Conservation (phyloP, 192 early-diverging fungal genomes). For the Backusella sp. region DNA sequence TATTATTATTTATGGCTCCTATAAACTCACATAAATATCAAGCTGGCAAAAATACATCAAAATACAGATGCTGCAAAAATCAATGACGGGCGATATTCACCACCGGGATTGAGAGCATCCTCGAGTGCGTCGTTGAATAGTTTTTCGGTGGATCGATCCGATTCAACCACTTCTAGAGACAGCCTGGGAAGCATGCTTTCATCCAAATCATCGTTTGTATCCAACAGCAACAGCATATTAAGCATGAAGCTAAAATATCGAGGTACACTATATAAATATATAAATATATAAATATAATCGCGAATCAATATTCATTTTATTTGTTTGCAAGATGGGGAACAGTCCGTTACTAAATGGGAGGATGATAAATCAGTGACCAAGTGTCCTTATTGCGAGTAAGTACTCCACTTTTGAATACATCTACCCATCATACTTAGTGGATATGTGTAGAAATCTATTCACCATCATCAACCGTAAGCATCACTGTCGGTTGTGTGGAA, state of each 20-base stretch:
- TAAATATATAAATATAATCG: no score
- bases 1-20: background rate
- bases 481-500: conserved; percentile 21
- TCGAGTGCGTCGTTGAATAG: conserved; percentile 1
- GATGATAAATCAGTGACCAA: conserved; percentile 14
- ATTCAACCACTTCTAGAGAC: conserved; percentile 28
- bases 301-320: no score
- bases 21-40: background rate
- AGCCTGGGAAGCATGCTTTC: conserved; percentile 28
- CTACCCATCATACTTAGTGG: no score
- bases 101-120: background rate
- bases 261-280: conserved; percentile 11
- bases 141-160: conserved; percentile 11
- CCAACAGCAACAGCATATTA: conserved; percentile 28
- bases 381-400: conserved; percentile 21
- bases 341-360: conserved; percentile 14
- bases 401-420: background rate
- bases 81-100: background rate
- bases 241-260: conserved; percentile 32
- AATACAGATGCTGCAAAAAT: conserved; percentile 10
- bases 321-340: conserved; percentile 12
- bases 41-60: conserved; percentile 34
- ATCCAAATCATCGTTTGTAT: conserved; percentile 12
- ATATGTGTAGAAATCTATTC: conserved; percentile 5
- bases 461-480: conserved; percentile 19